These are phyloP conservation scores for Amanita molliuscula DNA, from an alignment of 768 basidiomycete species.

Conservation along the genomic window DNA sequence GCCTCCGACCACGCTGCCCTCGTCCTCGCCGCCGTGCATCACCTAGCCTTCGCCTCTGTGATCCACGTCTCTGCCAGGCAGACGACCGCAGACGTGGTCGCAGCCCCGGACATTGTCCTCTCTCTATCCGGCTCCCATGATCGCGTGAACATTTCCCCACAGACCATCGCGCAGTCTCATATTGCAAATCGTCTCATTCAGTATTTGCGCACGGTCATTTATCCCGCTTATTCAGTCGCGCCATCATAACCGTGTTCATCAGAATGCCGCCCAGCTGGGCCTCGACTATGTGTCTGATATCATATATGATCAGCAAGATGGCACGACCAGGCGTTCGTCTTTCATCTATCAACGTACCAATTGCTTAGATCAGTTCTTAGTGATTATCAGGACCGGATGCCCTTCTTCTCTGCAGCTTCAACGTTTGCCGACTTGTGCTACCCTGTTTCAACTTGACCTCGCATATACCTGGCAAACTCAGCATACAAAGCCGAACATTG, in stretches of 20 bases:
- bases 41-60: slow-evolving; percentile 23
- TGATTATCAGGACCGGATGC: neutral
- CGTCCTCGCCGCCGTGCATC: neutral
- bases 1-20: slow-evolving; percentile 32
- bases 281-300: slow-evolving; percentile 47
- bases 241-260: slow-evolving; percentile 1
- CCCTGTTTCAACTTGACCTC: slow-evolving; percentile 14
- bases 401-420: slow-evolving; percentile 1
- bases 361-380: slow-evolving; percentile 2
- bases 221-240: slow-evolving; percentile 6
- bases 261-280: slow-evolving; percentile 56
- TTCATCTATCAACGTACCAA: neutral
- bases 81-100: slow-evolving; percentile 36
- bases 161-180: slow-evolving; percentile 36
- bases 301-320: slow-evolving; percentile 34
- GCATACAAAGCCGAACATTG: neutral
- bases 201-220: slow-evolving; percentile 38
- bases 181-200: slow-evolving; percentile 37
- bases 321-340: slow-evolving; percentile 28
- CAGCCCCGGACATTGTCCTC: slow-evolving; percentile 39
- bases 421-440: slow-evolving; percentile 5
- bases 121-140: slow-evolving; percentile 46
- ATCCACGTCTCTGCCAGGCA: slow-evolving; percentile 26
- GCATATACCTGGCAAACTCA: slow-evolving; percentile 17
- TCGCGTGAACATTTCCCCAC: slow-evolving; percentile 25